Conservation (phyloP, 345 rosid species). For the rapeseed (Brassica napus) region Da-Ae NC_063451.1:39258001-39258500, state of each 20-base stretch:
- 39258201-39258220: conserved; percentile 50
- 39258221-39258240: background rate
- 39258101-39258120: conserved; percentile 81
- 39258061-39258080: conserved; percentile 97
- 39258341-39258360: conserved; percentile 69
- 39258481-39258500: conserved; percentile 75
- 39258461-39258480: conserved; percentile 50
- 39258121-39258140: conserved; percentile 88
- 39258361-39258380: conserved; percentile 70
- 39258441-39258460: conserved; percentile 51
- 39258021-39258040: conserved; percentile 92
- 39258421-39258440: background rate
- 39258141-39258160: conserved; percentile 71
- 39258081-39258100: conserved; percentile 94
- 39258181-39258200: conserved; percentile 68
- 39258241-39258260: too few species aligned
- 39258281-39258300: conserved; percentile 72
- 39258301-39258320: conserved; percentile 86
- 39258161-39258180: conserved; percentile 67
- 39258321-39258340: conserved; percentile 87
- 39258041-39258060: conserved; percentile 89
- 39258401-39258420: conserved; percentile 8
- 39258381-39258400: conserved; percentile 45
- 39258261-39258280: background rate
- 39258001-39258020: conserved; percentile 51